A percentile compares a stretch with the other conserved stretches of the same genome.
phyloP scores from a whole-genome alignment of 2,329 filamentous ascomycete species.

The Sporothrix phasma region DNA sequence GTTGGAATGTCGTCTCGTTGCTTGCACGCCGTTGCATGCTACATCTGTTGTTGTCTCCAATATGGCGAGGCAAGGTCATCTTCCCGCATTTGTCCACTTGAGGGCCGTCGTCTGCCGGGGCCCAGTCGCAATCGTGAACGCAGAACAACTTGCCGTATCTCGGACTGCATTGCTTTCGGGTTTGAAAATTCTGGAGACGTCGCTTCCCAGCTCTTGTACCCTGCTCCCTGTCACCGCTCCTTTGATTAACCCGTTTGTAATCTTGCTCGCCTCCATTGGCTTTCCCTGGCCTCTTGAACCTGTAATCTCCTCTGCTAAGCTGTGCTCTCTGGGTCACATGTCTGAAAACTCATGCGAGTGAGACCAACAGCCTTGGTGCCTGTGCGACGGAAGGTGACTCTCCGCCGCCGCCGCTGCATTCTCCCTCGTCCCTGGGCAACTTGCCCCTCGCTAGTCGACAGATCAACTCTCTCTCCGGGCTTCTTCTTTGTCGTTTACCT shows the following conservation, averaged over 20 bases:
- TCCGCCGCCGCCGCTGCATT: neutral
- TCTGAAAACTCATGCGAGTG: conserved; percentile 15
- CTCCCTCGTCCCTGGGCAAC: conserved; percentile 1
- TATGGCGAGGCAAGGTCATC: too few relatives aligned
- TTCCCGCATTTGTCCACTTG: neutral
- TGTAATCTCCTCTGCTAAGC: neutral
- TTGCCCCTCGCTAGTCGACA: too few relatives aligned
- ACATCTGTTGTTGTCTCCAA: neutral
- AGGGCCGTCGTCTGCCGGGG: neutral
- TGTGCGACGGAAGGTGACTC: conserved; percentile 12
- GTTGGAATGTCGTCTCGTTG: neutral
- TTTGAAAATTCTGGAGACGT: neutral
- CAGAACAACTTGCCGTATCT: neutral
- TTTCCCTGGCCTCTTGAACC: neutral
- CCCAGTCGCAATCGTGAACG: neutral
- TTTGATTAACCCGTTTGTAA: neutral
- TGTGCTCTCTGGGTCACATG: conserved; percentile 16
- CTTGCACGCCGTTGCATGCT: neutral
- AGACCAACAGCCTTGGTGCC: conserved; percentile 9
- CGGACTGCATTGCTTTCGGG: neutral
- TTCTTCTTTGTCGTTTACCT: neutral
- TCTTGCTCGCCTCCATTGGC: neutral
- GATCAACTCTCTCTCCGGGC: neutral
- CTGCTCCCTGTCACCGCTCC: conserved; percentile 20
- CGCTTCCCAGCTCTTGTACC: conserved; percentile 3